Base-by-base conservation (phyloP, 352 stramenopile species). In the Phytophthora kernoviae region DNA sequence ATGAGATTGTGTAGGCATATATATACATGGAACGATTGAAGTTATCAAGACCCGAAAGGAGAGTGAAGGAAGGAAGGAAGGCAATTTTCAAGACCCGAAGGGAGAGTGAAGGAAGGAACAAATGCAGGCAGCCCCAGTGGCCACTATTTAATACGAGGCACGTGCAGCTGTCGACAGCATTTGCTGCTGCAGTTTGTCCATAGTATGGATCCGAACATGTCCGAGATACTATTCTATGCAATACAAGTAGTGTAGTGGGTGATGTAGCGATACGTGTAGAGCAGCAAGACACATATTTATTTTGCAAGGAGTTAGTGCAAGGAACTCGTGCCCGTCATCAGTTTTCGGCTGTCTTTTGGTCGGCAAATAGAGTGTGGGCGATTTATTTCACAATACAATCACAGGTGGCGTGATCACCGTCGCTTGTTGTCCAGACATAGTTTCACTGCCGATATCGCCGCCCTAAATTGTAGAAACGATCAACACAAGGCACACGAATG, bases 201-300 rank as follows among this genome's bases (percentile, higher is more conserved):
- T 42, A 0, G 33, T n/a, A n/a, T n/a, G n/a, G n/a, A n/a, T n/a
- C n/a, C n/a, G 11, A 43, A 21, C 27, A 21, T 30, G 44, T n/a
- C n/a, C 15, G 45, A 24, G 24, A 39, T 63, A 62, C 45, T 55
- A 47, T 68, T 63, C 24, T 22, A 55, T 59, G 41, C 14, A 47
- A 57, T 62, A 22, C 62, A 27, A 62, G 59, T 44, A 26, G 44
- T 15, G 3, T 54, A 49, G 42, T 32, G 46, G 47, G 10, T 21
- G 15, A 14, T 15, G 46, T n/a, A 63, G 24, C 24, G 24, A 30
- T 6, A 30, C 24, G n/a, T n/a, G n/a, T 18, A 5, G 17, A 63
- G 39, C 24, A 50, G 39, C 60, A 63, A 58, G 39, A 39, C 22
- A 55, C 33, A 60, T 68, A 68, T 68, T 68, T 68, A 68, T 63